Conservation (phyloP, 257 asterid genomes). For the Solanum microdontum region DNA sequence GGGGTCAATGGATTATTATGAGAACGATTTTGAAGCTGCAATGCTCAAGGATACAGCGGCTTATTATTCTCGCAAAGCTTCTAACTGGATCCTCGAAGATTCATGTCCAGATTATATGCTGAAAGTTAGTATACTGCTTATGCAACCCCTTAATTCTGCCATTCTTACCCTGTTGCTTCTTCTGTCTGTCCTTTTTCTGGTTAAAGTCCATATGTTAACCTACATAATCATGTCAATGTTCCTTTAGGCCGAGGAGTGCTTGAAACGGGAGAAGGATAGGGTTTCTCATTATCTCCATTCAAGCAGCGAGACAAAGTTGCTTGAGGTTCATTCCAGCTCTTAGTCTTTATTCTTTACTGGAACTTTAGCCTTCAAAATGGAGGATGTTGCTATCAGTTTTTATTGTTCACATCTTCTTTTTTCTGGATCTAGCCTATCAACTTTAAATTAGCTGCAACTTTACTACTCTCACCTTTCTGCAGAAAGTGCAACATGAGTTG, state of each 20-base stretch:
- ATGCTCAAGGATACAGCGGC: slow-evolving; percentile 83
- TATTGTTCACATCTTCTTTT: background rate
- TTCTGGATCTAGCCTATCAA: background rate
- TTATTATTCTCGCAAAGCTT: slow-evolving; percentile 95
- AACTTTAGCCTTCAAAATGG: background rate
- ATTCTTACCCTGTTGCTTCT: background rate
- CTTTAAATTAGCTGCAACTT: background rate
- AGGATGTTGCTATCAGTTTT: background rate
- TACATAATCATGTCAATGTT: background rate
- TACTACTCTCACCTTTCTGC: background rate
- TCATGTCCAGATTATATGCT: slow-evolving; percentile 97
- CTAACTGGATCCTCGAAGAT: slow-evolving; percentile 95
- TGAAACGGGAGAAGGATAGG: slow-evolving; percentile 82
- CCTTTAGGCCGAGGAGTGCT: slow-evolving; percentile 83
- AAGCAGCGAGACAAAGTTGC: slow-evolving; percentile 91
- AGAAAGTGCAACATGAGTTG: slow-evolving; percentile 89
- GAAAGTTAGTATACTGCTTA: slow-evolving; percentile 35
- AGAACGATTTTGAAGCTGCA: slow-evolving; percentile 79
- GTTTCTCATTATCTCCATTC: slow-evolving; percentile 91
- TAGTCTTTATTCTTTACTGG: background rate
- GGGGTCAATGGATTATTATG: slow-evolving; percentile 85
- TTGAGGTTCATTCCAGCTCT: slow-evolving; percentile 62
- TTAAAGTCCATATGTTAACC: background rate
- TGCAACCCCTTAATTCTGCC: background rate
- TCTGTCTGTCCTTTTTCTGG: background rate